phyloP scores from a whole-genome alignment of 2,329 filamentous ascomycete genomes.

The Pestalotiopsis sp. region DNA sequence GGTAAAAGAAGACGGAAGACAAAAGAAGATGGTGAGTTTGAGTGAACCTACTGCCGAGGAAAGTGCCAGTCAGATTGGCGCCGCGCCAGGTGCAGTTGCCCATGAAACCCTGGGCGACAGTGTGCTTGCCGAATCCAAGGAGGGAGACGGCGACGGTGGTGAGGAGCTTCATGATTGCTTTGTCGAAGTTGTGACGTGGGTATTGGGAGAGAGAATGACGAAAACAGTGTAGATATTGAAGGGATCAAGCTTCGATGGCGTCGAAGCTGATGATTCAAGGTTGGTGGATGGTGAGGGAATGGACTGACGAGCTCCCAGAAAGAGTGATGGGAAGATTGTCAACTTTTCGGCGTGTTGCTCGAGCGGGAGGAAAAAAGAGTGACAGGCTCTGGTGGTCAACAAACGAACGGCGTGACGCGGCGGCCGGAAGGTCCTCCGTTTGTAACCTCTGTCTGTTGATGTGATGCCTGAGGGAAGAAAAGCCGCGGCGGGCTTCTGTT shows the following conservation, averaged over 20 bases:
- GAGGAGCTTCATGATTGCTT: conserved; percentile 4
- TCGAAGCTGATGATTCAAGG: too few species aligned
- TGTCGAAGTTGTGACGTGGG: background rate
- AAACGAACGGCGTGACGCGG: too few species aligned
- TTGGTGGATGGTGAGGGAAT: too few species aligned
- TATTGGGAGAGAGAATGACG: background rate
- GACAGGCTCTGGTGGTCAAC: too few species aligned
- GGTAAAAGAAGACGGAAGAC: background rate
- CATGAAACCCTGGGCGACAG: conserved; percentile 33
- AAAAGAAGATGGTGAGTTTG: background rate
- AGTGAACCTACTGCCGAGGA: conserved; percentile 27
- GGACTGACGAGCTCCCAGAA: too few species aligned
- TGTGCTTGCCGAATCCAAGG: conserved; percentile 23
- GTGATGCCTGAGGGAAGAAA: background rate
- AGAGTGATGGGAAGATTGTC: too few species aligned
- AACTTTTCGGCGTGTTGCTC: too few species aligned
- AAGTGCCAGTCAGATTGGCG: conserved; percentile 30
- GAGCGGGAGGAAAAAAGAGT: too few species aligned
- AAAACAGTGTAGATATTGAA: background rate
- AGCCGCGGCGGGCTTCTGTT: background rate
- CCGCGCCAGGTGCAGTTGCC: conserved; percentile 37
- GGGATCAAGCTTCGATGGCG: too few species aligned
- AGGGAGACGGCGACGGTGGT: conserved; percentile 13
- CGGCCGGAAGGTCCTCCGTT: too few species aligned
- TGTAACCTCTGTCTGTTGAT: background rate